These are phyloP conservation scores for Mangifera indica DNA, from an alignment of 345 rosid genomes.

Conservation along the genomic window DNA sequence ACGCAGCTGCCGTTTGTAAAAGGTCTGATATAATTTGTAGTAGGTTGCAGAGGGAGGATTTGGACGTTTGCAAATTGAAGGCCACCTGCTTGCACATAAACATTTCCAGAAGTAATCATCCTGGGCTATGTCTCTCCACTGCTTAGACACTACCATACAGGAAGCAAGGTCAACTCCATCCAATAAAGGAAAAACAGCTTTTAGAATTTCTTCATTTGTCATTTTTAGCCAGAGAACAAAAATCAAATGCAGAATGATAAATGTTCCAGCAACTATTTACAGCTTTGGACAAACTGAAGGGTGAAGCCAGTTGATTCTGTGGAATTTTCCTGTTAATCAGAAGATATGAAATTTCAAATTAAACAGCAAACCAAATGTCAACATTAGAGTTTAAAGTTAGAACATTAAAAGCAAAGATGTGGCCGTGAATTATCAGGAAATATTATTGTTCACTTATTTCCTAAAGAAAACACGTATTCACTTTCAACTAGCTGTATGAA, in stretches of 20 bases:
- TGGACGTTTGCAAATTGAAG: slow-evolving; percentile 74
- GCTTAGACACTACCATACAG: slow-evolving; percentile 76
- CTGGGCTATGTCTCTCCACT: slow-evolving; percentile 70
- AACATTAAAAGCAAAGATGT: neutral
- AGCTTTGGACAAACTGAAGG: neutral
- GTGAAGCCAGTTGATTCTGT: neutral
- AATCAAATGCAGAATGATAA: slow-evolving; percentile 3
- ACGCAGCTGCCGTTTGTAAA: slow-evolving; percentile 48
- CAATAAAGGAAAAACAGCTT: slow-evolving; percentile 78
- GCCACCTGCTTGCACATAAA: slow-evolving; percentile 83
- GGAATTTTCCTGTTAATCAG: slow-evolving; percentile 17
- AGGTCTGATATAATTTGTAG: slow-evolving; percentile 62
- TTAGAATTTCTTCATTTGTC: slow-evolving; percentile 67
- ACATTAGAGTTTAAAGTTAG: neutral
- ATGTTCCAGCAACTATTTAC: slow-evolving; percentile 18
- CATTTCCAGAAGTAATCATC: slow-evolving; percentile 96
- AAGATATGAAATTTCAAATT: neutral
- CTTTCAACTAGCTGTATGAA: neutral
- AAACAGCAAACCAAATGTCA: neutral
- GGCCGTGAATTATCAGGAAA: no score
- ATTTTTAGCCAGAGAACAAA: slow-evolving; percentile 33
- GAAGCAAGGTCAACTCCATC: slow-evolving; percentile 74
- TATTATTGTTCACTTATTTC: neutral
- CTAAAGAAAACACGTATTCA: no score
- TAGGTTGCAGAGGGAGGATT: slow-evolving; percentile 63